These are phyloP conservation scores for Lactarius pseudohatsudake DNA, from an alignment of 768 basidiomycete genomes.

Conservation along the genomic window DNA sequence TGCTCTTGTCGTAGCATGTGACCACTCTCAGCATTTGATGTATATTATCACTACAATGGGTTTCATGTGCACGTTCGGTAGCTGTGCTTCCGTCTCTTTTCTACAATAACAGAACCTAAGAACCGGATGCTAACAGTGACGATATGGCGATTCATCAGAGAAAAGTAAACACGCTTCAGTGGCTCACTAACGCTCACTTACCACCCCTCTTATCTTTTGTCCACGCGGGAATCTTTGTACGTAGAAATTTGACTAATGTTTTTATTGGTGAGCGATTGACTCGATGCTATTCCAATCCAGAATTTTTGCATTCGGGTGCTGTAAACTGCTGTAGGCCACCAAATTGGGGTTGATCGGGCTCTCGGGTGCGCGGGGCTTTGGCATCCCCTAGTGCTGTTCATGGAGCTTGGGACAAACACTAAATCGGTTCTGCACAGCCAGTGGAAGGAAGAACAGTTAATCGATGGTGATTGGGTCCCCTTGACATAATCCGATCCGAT, in stretches of 20 bases:
- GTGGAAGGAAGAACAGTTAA: not conserved
- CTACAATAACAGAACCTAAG: not conserved
- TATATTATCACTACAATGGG: slow-evolving; percentile 29
- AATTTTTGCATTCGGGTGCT: no score
- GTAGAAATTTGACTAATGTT: not conserved
- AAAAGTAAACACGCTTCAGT: not conserved
- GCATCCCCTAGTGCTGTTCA: not conserved
- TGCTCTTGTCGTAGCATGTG: slow-evolving; percentile 15
- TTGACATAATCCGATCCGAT: not conserved
- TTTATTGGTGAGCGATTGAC: not conserved
- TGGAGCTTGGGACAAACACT: not conserved
- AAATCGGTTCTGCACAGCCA: not conserved
- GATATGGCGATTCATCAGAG: not conserved
- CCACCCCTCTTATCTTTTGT: not conserved
- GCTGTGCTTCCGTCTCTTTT: slow-evolving; percentile 18
- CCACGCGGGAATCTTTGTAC: not conserved
- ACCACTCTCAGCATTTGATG: slow-evolving; percentile 28
- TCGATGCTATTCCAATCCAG: no score
- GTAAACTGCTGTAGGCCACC: not conserved
- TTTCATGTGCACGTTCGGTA: slow-evolving; percentile 14
- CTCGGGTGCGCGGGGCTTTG: not conserved
- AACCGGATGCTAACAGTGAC: not conserved
- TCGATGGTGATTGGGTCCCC: not conserved
- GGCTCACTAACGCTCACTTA: not conserved
- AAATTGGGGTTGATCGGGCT: not conserved